Evolutionary conservation across 2,329 filamentous ascomycete species (phyloP), one percentile per base, ranked within the genome.

Genomic region (Scedosporium aurantiacum): DNA sequence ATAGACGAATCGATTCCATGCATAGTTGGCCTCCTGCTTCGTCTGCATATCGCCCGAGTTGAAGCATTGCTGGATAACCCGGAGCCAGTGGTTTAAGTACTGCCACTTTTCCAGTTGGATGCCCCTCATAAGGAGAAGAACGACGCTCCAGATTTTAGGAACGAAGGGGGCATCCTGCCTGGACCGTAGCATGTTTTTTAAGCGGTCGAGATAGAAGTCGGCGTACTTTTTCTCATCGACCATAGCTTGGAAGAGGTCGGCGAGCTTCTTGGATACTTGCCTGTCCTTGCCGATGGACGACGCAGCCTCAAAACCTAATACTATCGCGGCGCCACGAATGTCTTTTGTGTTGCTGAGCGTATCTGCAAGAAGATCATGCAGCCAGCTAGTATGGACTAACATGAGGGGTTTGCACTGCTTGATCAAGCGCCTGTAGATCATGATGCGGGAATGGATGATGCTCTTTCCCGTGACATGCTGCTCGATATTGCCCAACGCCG

Each of bases 71-170:
- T 96, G 88, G 18, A 96, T 86, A 8, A 96, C 80, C 37, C 82
- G 80, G 6, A 97, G 78, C 89, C 91, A 97, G 5, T 82, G 79
- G 28, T 79, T 82, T 64, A 91, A 85, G 68, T 88, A 83, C 37
- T 86, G 79, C 89, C 93, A 97, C 75, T 70, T 86, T 65, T 76
- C 84, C 68, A 77, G 79, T 65, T 71, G 85, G 16, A 61, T 60
- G 73, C 74, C 84, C 74, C 88, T 85, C 57, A 97, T 77, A 61
- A 96, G 84, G 1, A 96, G 79, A 5, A 93, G 84, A 2, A 96
- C 78, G 41, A 91, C 83, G 63, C 89, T 88, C 93, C 93, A 97
- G 23, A 97, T 90, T 65, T 91, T 89, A 5, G 94, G 92, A 0
- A 96, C 91, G 45, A 84, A 79, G 0, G 79, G 72, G 25, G 64